These are phyloP conservation scores for Arctium lappa DNA, from an alignment of 129 eudicot species.

Conservation along the genomic window DNA sequence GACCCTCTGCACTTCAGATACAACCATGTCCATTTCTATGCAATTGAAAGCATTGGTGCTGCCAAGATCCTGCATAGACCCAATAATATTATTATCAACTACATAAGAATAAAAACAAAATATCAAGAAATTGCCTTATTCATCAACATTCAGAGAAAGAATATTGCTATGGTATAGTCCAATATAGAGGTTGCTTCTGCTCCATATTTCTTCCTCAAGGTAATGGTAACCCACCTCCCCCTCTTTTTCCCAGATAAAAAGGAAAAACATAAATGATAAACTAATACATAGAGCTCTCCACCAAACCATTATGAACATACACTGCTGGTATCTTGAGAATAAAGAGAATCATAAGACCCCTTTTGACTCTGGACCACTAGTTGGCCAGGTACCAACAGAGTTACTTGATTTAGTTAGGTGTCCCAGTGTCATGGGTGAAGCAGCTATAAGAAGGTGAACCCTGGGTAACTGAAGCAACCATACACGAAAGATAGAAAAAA, in stretches of 20 bases:
- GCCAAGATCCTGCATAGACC: slow-evolving; percentile 60
- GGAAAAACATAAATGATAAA: not conserved
- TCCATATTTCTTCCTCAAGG: too few species aligned
- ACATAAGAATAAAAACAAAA: not conserved
- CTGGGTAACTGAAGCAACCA: too few species aligned
- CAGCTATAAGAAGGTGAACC: too few species aligned
- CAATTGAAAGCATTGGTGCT: slow-evolving; percentile 61
- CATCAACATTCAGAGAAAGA: not conserved
- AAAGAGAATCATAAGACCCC: not conserved
- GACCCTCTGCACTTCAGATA: slow-evolving; percentile 50
- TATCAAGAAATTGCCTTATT: not conserved
- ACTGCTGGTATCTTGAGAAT: not conserved
- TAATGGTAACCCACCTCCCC: too few species aligned
- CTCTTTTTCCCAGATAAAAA: not conserved
- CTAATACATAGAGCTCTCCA: not conserved
- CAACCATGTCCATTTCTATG: slow-evolving; percentile 54
- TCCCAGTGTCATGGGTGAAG: too few species aligned
- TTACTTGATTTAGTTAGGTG: too few species aligned
- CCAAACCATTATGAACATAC: not conserved
- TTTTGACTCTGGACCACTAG: too few species aligned
- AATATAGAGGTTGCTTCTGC: too few species aligned
- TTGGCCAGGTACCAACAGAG: too few species aligned
- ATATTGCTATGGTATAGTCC: not conserved
- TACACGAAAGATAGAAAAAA: too few species aligned
- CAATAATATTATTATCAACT: slow-evolving; percentile 5